These are phyloP conservation scores for Peterozyma xylosa DNA, from an alignment of 805 yeast genomes.

Conservation along the genomic window DNA sequence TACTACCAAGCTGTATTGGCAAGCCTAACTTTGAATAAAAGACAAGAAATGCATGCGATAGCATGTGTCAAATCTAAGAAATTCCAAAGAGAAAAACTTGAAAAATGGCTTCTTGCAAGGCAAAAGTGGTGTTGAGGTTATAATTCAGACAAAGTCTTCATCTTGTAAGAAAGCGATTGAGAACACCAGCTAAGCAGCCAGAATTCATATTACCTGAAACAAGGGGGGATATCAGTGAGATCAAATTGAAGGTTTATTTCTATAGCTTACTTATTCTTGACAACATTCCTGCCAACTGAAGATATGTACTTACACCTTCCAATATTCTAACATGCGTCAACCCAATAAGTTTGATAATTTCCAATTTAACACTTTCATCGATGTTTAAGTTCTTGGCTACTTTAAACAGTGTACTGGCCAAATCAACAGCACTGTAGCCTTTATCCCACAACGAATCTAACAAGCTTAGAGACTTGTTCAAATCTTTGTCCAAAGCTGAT, in stretches of 20 bases:
- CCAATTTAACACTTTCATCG: conserved; percentile 63
- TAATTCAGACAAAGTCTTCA: too few species aligned
- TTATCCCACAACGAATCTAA: conserved; percentile 73
- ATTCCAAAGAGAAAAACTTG: too few species aligned
- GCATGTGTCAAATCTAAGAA: too few species aligned
- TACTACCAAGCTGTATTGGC: too few species aligned
- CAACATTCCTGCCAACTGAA: conserved; percentile 80
- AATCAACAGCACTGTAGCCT: conserved; percentile 91
- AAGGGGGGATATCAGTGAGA: neutral
- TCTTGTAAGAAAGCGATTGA: too few species aligned
- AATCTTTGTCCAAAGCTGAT: conserved; percentile 30
- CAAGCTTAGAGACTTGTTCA: conserved; percentile 60
- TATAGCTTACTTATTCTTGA: conserved; percentile 40
- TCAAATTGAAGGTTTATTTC: neutral
- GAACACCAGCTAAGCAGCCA: too few species aligned
- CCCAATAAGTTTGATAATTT: conserved; percentile 80
- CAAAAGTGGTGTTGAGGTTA: too few species aligned
- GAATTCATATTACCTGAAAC: neutral
- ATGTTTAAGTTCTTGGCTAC: conserved; percentile 75
- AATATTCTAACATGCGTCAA: conserved; percentile 85
- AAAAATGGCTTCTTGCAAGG: too few species aligned
- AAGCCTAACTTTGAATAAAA: too few species aligned
- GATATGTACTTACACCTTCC: conserved; percentile 85
- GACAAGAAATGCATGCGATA: too few species aligned
- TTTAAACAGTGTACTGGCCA: conserved; percentile 82